A percentile compares a stretch with the other conserved stretches of the same genome.
Conservation (phyloP, 2,329 filamentous ascomycete species). For the Orbilia quercus region DNA sequence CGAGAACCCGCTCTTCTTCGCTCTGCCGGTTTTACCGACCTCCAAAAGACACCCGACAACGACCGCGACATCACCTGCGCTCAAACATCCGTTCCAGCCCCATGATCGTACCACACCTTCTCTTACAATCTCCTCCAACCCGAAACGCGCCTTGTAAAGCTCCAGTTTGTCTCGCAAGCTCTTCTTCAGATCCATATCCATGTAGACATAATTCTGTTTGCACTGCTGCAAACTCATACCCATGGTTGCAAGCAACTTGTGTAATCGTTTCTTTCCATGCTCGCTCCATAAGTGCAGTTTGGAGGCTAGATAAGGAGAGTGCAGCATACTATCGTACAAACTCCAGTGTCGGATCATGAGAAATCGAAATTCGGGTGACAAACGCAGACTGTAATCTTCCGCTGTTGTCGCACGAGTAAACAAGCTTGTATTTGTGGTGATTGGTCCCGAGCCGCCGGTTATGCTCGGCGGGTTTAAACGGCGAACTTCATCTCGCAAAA, state of each 20-base stretch:
- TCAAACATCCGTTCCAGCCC: conserved; percentile 96
- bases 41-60: conserved; percentile 92
- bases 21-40: conserved; percentile 73
- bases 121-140: conserved; percentile 91
- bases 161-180: conserved; percentile 85
- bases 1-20: conserved; percentile 56
- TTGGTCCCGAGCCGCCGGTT: conserved; percentile 60
- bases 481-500: conserved; percentile 91
- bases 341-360: conserved; percentile 96
- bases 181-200: conserved; percentile 97
- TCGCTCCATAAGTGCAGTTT: conserved; percentile 95
- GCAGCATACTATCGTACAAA: conserved; percentile 97
- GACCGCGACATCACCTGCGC: conserved; percentile 92
- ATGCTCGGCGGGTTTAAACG: conserved; percentile 80
- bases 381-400: conserved; percentile 88
- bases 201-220: conserved; percentile 95
- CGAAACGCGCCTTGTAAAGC: conserved; percentile 92
- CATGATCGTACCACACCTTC: conserved; percentile 93
- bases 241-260: conserved; percentile 98
- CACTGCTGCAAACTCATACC: conserved; percentile 93
- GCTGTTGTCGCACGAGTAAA: conserved; percentile 75
- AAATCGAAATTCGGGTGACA: conserved; percentile 94
- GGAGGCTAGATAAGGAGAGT: conserved; percentile 93
- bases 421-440: conserved; percentile 71
- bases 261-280: conserved; percentile 83